Evolutionary conservation across 768 basidiomycete genomes (phyloP), one percentile per base, ranked within the genome.

Genomic region (Lactarius sp.): DNA sequence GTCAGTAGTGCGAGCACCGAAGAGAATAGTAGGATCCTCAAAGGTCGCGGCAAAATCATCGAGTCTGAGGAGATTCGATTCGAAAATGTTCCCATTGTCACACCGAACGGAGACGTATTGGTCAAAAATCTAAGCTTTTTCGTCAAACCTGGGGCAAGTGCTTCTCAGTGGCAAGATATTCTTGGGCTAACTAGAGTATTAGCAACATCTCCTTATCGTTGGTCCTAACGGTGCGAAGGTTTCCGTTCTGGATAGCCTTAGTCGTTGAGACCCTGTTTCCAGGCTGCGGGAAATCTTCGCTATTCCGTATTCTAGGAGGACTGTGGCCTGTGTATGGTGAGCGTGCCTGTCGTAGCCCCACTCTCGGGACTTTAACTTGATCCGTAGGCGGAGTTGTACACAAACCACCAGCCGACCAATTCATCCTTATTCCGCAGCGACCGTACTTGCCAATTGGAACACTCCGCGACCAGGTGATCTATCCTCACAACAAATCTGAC

Each of bases 401-500:
- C 68, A 97, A 98, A 74, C 96, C 96, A 0, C 83, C 88, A 7
- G 87, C 92, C 5, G 82, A 84, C 5, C 84, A 94, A 61, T 98
- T 99, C 73, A 92, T 95, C 49, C 80, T 98, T 63, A 96, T 99
- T 62, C 96, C 96, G 22, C 96, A 99, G 73, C 81, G 96, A 41
- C 96, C 96, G 2, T 98, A 98, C 73, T 81, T 98, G n/a, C 91
- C 89, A 1, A 79, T 92, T 20, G 96, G 96, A 6, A 98, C 94
- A 0, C 82, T 99, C 2, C 85, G 96, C 14, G 96, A 99, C 72
- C 96, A 99, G 74, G 84, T 99, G 68, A 97, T 93, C 55, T 99
- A 99, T 73, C 96, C 96, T 6, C 90, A 98, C 74, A 87, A 85
- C 16, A 83, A 83, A 66, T 78, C 78, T 42, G 85, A 92, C 58